Base-by-base conservation (phyloP, 371 early-diverging fungal genomes). In the Conidiobolus incongruus region DNA sequence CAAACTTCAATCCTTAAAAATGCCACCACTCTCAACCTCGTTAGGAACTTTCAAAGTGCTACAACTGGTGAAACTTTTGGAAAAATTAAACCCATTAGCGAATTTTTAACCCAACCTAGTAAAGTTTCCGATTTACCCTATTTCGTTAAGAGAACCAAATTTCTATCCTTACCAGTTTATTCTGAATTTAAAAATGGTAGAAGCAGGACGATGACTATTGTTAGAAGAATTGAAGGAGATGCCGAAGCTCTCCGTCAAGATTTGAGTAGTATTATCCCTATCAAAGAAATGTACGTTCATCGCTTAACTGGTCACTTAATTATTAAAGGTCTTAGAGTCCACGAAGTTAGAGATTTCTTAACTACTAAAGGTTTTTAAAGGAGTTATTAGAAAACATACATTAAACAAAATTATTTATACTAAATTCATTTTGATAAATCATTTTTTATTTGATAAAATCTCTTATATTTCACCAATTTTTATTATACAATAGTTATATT, bases 181-280 rank as follows among this genome's bases (percentile, higher is more conserved):
- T 59, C 65, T 2, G 80, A 84, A 32, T 52, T 70, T 45, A 72
- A 68, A 49, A 79, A 78, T 53, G 75, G 73, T 13, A 50, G 68
- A 13, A 72, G 78, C 10, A 65, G 70, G 42, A 54, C 57, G 32
- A 58, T 66, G 47, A 84, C 84, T 1, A 54, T 75, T 35, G 59
- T 87, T 35, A 70, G 81, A 40, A 68, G 77, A 39, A 63, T 87
- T 23, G 63, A 75, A 44, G 88, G 88, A 17, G 68, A 80, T 49
- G 28, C 32, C 1, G 8, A 22, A 10, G 13, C 24, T 16, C 30
- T 46, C 7, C 16, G 16, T 5, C 5, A n/a, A 2, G 46, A 46
- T 29, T 12, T 46, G 5, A 16, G 11, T 12, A 19, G 17, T n/a
- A 28, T 16, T 10, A 38, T 46, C 20, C 46, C 46, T 1, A 38